Evolutionary conservation across 2,329 filamentous ascomycete species (phyloP), one percentile per base, ranked within the genome.

Genomic region (Ophiocordyceps unilateralis): DNA sequence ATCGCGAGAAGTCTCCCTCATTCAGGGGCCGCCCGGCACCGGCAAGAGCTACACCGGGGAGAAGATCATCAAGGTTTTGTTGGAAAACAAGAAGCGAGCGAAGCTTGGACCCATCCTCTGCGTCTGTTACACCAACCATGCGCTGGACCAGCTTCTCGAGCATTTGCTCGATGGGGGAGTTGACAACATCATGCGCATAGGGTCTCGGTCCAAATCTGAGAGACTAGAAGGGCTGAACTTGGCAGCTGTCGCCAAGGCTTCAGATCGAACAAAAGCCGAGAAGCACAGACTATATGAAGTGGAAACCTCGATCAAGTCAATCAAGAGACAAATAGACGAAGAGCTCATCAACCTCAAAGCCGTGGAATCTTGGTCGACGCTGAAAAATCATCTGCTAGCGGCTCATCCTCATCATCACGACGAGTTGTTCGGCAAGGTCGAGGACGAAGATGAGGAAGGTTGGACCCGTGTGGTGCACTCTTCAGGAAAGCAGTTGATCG

Each of bases 1-100:
- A 0, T 64, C 60, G 1, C 63, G 67, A 1, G 65, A 66, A 28
- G 55, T 81, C 9, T 69, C 74, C 1, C 60, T 83, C 5, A 78
- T 83, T 11, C 78, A 84, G 58, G 81, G 81, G 0, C 80, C 80
- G 0, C 80, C 80, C 0, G 80, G 81, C 0, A 84, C 80, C 0
- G 80, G 81, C 0, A 84, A 84, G 52, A 72, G 66, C 4, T 82
- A 70, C 48, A 65, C 70, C 0, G 78, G 78, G 3, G 65, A 75
- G 2, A 64, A 69, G 38, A 54, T 83, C n/a, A 68, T 81, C 45
- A 69, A 70, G 46, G 63, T 68, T 0, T 52, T 80, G 6, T 51
- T 80, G 3, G 52, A 53, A 12, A 67, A 68, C 48, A 65, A 63
- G 41, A 26, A 36, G 0, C 47, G 50, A 8, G 60, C 63, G 0